Evolutionary conservation across 2,329 filamentous ascomycete genomes (phyloP).

Genomic region (Neurospora crassa): DNA sequence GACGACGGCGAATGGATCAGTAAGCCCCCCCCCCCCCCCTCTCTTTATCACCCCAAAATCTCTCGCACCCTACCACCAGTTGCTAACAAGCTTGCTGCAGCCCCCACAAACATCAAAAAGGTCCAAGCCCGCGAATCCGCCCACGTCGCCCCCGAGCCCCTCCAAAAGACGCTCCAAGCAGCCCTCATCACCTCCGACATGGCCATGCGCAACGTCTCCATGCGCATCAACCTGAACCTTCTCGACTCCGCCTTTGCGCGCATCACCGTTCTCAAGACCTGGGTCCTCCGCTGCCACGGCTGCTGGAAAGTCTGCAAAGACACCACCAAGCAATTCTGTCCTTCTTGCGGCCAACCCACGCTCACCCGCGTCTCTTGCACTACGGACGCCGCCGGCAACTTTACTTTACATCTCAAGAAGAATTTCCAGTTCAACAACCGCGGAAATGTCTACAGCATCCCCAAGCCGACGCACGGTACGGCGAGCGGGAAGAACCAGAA

Average conservation of each 20-base stretch:
- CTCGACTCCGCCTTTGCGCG: constrained; percentile 63
- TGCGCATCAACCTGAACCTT: constrained; percentile 81
- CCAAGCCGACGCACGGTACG: constrained; percentile 76
- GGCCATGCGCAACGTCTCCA: constrained; percentile 93
- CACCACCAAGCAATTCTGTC: constrained; percentile 85
- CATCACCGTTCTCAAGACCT: constrained; percentile 78
- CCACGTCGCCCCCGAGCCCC: constrained; percentile 36
- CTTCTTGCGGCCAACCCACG: constrained; percentile 78
- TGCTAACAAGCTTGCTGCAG: constrained; percentile 22
- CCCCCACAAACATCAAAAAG: constrained; percentile 81
- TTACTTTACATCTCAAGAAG: constrained; percentile 79
- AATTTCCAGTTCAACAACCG: constrained; percentile 96
- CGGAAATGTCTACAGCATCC: constrained; percentile 86
- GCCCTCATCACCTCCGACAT: constrained; percentile 94
- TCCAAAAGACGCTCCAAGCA: constrained; percentile 63
- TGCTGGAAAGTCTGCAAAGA: constrained; percentile 82
- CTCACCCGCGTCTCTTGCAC: constrained; percentile 79
- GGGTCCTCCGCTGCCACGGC: constrained; percentile 85
- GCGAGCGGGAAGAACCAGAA: constrained; percentile 65
- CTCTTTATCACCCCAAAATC: too few relatives aligned
- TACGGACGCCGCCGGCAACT: constrained; percentile 70
- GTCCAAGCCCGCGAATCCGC: constrained; percentile 60
- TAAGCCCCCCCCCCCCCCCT: too few relatives aligned
- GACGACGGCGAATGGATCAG: constrained; percentile 18
- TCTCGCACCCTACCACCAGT: neutral